Conservation (phyloP, 2,329 filamentous ascomycete species). For the Whalleya microplaca region DNA sequence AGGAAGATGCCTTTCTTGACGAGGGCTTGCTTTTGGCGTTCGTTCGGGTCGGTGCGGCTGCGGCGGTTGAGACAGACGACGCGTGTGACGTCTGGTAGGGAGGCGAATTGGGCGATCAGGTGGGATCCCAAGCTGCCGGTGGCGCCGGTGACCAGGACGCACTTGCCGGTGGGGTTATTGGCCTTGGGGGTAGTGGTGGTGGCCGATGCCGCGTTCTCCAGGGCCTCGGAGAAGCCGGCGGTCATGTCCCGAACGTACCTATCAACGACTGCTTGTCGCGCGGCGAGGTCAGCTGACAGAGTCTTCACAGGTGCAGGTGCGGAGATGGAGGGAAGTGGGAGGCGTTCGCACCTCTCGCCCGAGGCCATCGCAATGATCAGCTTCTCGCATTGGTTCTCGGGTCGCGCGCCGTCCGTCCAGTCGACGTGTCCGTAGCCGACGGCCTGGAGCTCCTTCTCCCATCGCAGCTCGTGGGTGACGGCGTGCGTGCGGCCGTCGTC, state of each 20-base stretch:
- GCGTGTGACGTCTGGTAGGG: slow-evolving; percentile 28
- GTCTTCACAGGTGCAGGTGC: slow-evolving; percentile 21
- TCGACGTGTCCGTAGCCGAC: slow-evolving; percentile 36
- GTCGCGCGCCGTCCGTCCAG: slow-evolving; percentile 35
- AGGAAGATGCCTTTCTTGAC: slow-evolving; percentile 16
- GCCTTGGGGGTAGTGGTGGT: slow-evolving; percentile 21
- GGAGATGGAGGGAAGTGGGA: slow-evolving; percentile 19
- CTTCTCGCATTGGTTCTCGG: slow-evolving; percentile 33
- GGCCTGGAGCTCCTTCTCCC: slow-evolving; percentile 30
- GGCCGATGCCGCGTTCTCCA: slow-evolving; percentile 30
- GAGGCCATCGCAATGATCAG: slow-evolving; percentile 37
- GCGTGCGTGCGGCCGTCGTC: slow-evolving; percentile 37
- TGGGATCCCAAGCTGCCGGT: slow-evolving; percentile 45
- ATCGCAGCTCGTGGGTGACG: slow-evolving; percentile 21
- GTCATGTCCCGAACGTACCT: slow-evolving; percentile 17
- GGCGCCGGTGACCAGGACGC: slow-evolving; percentile 43
- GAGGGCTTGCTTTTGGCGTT: slow-evolving; percentile 19
- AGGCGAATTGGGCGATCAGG: slow-evolving; percentile 37
- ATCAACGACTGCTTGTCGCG: slow-evolving; percentile 22
- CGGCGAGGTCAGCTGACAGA: slow-evolving; percentile 23
- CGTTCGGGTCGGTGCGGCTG: slow-evolving; percentile 19
- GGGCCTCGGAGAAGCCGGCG: slow-evolving; percentile 13
- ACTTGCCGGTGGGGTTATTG: slow-evolving; percentile 3
- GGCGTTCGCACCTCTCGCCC: slow-evolving; percentile 25
- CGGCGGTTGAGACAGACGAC: slow-evolving; percentile 52